Conservation (phyloP, 2,329 filamentous ascomycete species). For the Coniochaeta hoffmannii region DNA sequence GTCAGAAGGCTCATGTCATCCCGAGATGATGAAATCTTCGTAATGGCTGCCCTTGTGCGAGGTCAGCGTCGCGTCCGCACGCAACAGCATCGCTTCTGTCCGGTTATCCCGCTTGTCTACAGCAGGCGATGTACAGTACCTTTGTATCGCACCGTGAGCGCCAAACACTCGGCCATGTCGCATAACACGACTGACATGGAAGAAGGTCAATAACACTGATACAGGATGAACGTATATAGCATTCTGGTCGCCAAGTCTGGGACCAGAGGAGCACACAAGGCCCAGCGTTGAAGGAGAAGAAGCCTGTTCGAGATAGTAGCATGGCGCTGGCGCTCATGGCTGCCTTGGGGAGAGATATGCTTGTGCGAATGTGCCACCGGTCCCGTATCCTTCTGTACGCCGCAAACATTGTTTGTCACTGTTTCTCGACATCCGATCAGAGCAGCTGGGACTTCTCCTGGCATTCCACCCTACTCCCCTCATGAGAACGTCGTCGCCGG, state of each 20-base stretch:
- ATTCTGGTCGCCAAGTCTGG: neutral
- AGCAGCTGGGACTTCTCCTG: slow-evolving; percentile 11
- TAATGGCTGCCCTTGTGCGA: too few species aligned
- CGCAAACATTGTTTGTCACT: neutral
- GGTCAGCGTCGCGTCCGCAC: too few species aligned
- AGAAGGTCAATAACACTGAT: neutral
- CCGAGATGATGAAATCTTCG: too few species aligned
- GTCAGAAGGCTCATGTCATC: too few species aligned
- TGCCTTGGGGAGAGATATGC: neutral
- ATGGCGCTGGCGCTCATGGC: neutral
- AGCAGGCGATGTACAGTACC: too few species aligned
- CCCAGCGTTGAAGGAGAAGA: neutral
- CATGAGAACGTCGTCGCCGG: slow-evolving; percentile 5
- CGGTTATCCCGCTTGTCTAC: too few species aligned
- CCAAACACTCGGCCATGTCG: too few species aligned
- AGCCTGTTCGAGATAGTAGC: neutral
- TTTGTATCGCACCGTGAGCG: too few species aligned
- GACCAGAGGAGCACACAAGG: neutral
- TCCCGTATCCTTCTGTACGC: neutral
- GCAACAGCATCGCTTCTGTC: too few species aligned
- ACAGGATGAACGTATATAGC: neutral
- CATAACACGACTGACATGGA: neutral
- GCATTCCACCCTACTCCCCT: neutral
- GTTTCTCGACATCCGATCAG: neutral
- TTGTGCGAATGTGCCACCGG: neutral